Base-by-base conservation (phyloP, 192 early-diverging fungal genomes). In the Piromyces sp. region DNA sequence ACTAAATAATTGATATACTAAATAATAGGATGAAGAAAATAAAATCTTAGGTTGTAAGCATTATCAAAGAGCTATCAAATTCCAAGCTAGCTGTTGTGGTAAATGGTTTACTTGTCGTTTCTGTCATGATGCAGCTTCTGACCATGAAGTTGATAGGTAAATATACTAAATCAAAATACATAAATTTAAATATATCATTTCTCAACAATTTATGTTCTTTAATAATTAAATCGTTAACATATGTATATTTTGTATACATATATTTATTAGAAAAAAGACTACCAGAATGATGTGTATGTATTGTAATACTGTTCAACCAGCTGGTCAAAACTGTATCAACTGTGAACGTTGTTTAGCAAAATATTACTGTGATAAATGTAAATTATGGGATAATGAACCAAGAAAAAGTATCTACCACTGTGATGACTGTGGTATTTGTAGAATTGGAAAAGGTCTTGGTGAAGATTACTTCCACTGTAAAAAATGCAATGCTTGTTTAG, bases 281-380 rank as follows among this genome's bases (percentile, higher is more conserved):
- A 90, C 91, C 80, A 90, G 86, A 80, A 98, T 99, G 96, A 90
- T 95, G 83, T 99, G 97, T 84, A 98, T 97, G 97, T 86, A 93
- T 82, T 99, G 97, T 85, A 80, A 85, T 36, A 89, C 89, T 13
- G 89, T 94, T 30, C 97, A 99, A 82, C 91, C 94, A 3, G 90
- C 95, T 16, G 88, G 89, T 3, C 93, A 94, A 84, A 81, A 83
- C 30, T 99, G 97, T 84, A 82, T 84, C 80, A 90, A 92, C 78
- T 99, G 97, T 86, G 81, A 87, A 11, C 42, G 84, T 19, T 58
- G 82, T 22, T 85, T 97, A 30, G 94, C 95, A 0, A 83, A 83
- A 30, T 97, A 99, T 85, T 99, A 93, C 82, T 99, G 97, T 86
- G 83, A 89, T 79, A 90, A 90, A 31, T 99, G 97, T 84, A 95